These are phyloP conservation scores for Candida succiphila DNA, from an alignment of 805 yeast genomes.

Conservation along the genomic window DNA sequence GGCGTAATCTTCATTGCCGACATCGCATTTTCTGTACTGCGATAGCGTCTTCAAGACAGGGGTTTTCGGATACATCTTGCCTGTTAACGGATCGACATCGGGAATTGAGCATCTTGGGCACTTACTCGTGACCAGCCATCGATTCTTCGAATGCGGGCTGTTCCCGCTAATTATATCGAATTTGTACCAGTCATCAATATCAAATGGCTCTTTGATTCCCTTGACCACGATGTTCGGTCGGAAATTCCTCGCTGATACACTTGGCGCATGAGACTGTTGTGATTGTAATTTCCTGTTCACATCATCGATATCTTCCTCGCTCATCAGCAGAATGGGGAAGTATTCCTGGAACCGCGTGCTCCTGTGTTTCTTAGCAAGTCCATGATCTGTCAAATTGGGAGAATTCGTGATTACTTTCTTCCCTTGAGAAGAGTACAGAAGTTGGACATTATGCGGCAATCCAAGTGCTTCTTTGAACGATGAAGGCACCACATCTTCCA, in stretches of 20 bases:
- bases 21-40: constrained; percentile 19
- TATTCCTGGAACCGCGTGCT: constrained; percentile 22
- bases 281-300: constrained; percentile 6
- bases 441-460: constrained; percentile 8
- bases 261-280: constrained; percentile 4
- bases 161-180: constrained; percentile 15
- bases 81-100: constrained; percentile 14
- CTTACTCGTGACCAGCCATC: constrained; percentile 15
- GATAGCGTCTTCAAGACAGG: constrained; percentile 14
- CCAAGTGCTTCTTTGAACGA: constrained; percentile 10
- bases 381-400: constrained; percentile 14
- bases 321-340: constrained; percentile 17
- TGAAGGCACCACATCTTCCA: constrained; percentile 13
- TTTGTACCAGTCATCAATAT: constrained; percentile 15
- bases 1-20: constrained; percentile 11
- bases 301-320: constrained; percentile 11
- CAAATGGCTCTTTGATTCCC: constrained; percentile 11
- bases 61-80: constrained; percentile 12
- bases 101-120: constrained; percentile 21
- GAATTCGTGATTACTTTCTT: constrained; percentile 15
- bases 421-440: constrained; percentile 14
- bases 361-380: constrained; percentile 7
- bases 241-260: constrained; percentile 9
- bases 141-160: constrained; percentile 5
- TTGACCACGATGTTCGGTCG: constrained; percentile 19